These are phyloP conservation scores for Colletotrichum chrysophilum DNA, from an alignment of 2,329 filamentous ascomycete species.

Conservation along the genomic window DNA sequence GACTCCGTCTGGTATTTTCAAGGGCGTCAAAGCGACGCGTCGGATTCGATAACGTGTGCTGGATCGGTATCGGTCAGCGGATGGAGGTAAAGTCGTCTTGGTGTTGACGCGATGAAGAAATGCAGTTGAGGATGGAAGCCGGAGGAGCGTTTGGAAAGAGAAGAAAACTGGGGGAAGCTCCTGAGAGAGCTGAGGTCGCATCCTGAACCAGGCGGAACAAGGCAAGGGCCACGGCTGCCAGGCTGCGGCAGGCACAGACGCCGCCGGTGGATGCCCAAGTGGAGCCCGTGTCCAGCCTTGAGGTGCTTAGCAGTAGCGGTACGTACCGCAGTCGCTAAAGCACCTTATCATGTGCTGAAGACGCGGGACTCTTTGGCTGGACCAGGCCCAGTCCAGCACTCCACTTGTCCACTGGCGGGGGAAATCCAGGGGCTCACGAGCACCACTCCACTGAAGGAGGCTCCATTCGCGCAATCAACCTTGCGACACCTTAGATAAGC, in stretches of 20 bases:
- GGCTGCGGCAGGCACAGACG: constrained; percentile 18
- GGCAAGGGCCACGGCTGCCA: constrained; percentile 8
- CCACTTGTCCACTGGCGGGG: not conserved
- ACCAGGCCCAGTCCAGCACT: not conserved
- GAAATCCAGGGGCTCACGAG: not conserved
- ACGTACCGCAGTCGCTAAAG: not conserved
- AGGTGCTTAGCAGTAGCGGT: not conserved
- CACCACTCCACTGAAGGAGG: not conserved
- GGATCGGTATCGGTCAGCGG: not conserved
- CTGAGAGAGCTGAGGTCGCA: constrained; percentile 20
- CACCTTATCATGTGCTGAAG: not conserved
- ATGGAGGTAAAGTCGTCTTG: not conserved
- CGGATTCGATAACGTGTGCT: not conserved
- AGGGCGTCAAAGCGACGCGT: not conserved
- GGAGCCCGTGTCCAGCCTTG: not conserved
- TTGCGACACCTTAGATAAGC: constrained; percentile 5
- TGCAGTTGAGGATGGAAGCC: not conserved
- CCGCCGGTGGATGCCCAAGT: constrained; percentile 2
- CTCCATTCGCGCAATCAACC: not conserved
- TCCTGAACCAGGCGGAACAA: constrained; percentile 11
- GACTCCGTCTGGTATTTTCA: not conserved
- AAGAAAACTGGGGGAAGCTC: constrained; percentile 24
- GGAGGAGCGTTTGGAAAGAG: constrained; percentile 10
- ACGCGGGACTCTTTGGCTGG: not conserved
- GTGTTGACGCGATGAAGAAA: constrained; percentile 13